Conservation (phyloP, 1,139 yeast genomes). For the Arxiozyma heterogenica region DNA sequence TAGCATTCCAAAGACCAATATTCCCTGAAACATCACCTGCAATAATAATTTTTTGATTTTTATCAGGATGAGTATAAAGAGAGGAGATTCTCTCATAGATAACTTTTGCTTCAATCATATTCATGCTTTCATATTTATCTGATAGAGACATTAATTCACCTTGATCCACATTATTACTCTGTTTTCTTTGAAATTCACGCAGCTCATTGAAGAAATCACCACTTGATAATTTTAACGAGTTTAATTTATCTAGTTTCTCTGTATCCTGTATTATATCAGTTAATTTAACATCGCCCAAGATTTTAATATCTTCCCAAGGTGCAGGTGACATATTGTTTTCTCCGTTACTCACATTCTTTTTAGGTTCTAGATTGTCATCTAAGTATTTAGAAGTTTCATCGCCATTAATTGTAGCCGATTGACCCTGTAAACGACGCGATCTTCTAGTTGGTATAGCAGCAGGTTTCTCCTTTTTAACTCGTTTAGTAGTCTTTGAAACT, state of each 20-base stretch:
- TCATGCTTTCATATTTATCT: slow-evolving; percentile 36
- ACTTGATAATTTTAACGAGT: slow-evolving; percentile 45
- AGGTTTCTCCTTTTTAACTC: slow-evolving; percentile 12
- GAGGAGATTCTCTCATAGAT: slow-evolving; percentile 68
- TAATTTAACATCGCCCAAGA: slow-evolving; percentile 54
- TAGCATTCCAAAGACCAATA: slow-evolving; percentile 84
- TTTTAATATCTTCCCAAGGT: slow-evolving; percentile 41
- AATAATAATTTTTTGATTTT: slow-evolving; percentile 50
- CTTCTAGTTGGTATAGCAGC: slow-evolving; percentile 43
- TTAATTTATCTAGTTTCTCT: slow-evolving; percentile 20
- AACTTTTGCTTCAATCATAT: slow-evolving; percentile 52
- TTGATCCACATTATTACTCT: slow-evolving; percentile 27
- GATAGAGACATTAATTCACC: slow-evolving; percentile 39
- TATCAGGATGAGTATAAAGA: slow-evolving; percentile 66
- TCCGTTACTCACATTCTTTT: not conserved
- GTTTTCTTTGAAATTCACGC: slow-evolving; percentile 33
- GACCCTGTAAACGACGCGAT: slow-evolving; percentile 60
- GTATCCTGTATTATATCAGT: slow-evolving; percentile 42
- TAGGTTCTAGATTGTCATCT: slow-evolving; percentile 3
- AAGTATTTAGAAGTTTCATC: slow-evolving; percentile 18
- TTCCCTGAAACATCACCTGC: slow-evolving; percentile 87
- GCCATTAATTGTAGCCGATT: slow-evolving; percentile 31
- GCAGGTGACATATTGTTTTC: too few relatives aligned
- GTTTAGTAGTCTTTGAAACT: slow-evolving; percentile 1
- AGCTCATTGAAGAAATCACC: slow-evolving; percentile 65